Conservation (phyloP, 805 yeast genomes). For the Lipomyces japonicus region DNA sequence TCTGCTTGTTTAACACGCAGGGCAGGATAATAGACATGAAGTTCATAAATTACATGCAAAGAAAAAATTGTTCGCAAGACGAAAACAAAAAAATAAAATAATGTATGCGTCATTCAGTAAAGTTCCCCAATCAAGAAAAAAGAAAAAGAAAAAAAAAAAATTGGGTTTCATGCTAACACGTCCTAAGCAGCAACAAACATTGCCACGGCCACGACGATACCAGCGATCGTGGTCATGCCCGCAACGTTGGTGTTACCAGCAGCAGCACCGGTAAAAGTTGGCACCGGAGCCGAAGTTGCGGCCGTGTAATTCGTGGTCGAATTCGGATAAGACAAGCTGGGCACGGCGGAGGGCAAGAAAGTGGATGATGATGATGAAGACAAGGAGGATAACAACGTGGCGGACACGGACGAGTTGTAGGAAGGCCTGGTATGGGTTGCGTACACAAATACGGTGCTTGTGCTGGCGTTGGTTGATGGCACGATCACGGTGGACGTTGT, state of each 20-base stretch:
- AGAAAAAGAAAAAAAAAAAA: too few relatives aligned
- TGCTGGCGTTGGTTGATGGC: neutral
- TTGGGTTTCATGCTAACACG: too few relatives aligned
- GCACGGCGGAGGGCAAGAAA: neutral
- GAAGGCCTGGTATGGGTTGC: neutral
- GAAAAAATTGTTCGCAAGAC: too few relatives aligned
- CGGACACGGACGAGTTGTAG: neutral
- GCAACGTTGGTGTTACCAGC: neutral
- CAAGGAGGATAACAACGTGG: constrained; percentile 1
- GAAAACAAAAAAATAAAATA: neutral
- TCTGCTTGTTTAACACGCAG: neutral
- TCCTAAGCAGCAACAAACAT: neutral
- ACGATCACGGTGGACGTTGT: neutral
- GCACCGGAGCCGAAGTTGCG: neutral
- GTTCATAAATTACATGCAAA: neutral
- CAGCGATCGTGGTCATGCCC: neutral
- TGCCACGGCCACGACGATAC: neutral
- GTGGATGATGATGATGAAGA: neutral
- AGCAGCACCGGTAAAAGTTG: constrained; percentile 3
- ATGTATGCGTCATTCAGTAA: too few relatives aligned
- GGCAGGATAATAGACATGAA: neutral
- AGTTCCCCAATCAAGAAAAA: too few relatives aligned
- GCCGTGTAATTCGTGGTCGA: constrained; percentile 1
- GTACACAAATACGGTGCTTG: neutral
- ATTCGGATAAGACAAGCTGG: neutral